Evolutionary conservation across 2,329 filamentous ascomycete genomes (phyloP).

Genomic region (Diaporthe caulivora): DNA sequence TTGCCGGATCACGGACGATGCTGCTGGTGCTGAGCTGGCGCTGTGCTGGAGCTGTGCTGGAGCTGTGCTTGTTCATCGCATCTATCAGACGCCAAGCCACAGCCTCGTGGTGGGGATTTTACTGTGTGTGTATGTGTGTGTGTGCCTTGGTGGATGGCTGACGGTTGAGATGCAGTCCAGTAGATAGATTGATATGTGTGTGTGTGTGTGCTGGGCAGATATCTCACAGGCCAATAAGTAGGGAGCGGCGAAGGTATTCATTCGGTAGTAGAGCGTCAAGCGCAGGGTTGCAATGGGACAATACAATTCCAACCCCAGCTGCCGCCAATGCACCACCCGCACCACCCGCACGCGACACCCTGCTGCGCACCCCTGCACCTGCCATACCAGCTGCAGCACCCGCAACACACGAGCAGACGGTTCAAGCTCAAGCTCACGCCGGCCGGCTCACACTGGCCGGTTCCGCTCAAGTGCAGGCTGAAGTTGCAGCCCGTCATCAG

Average conservation of each 20-base stretch:
- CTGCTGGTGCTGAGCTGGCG: neutral
- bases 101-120: neutral
- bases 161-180: slow-evolving; percentile 1
- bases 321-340: neutral
- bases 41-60: neutral
- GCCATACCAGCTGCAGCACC: neutral
- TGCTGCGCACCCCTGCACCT: neutral
- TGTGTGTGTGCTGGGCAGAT: too few species aligned
- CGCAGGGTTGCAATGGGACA: neutral
- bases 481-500: slow-evolving; percentile 34
- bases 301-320: neutral
- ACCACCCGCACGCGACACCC: neutral
- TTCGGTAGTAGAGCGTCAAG: neutral
- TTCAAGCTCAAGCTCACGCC: slow-evolving; percentile 25
- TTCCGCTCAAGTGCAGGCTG: slow-evolving; percentile 30
- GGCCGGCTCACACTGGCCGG: slow-evolving; percentile 28
- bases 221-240: too few species aligned
- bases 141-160: neutral
- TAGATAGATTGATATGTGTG: too few species aligned
- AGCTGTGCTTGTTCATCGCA: slow-evolving; percentile 11
- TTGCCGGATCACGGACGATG: neutral
- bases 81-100: slow-evolving; percentile 14
- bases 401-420: neutral
- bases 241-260: too few species aligned
- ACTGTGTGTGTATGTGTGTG: too few species aligned